These are phyloP conservation scores for Fusarium incarnatum DNA, from an alignment of 2,329 filamentous ascomycete species.

Conservation along the genomic window DNA sequence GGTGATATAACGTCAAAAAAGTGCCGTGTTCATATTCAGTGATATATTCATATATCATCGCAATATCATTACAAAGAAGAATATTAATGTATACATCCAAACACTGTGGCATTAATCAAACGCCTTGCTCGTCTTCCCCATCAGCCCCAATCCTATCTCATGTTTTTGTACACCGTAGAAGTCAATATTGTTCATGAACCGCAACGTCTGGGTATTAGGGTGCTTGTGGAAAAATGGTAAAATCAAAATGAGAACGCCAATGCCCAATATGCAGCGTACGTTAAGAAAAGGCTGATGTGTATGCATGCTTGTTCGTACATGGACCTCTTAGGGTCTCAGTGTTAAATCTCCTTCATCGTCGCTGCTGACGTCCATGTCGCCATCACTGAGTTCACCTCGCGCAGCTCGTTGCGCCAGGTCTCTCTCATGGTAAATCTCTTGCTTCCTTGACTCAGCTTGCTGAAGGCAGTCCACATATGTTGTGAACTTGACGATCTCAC, in stretches of 20 bases:
- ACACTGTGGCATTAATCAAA: conserved; percentile 15
- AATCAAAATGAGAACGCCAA: conserved; percentile 24
- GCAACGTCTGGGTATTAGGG: conserved; percentile 42
- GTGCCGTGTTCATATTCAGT: neutral
- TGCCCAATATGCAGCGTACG: conserved; percentile 21
- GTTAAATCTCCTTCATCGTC: conserved; percentile 53
- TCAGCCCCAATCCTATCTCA: conserved; percentile 1
- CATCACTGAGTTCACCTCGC: conserved; percentile 59
- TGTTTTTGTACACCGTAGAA: conserved; percentile 41
- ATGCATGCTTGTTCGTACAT: conserved; percentile 27
- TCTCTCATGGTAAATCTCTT: conserved; percentile 75
- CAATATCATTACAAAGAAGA: conserved; percentile 37
- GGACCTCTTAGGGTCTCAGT: conserved; percentile 47
- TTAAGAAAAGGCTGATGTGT: conserved; percentile 11
- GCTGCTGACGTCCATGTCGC: conserved; percentile 51
- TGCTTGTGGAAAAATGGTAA: conserved; percentile 15
- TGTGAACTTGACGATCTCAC: conserved; percentile 95
- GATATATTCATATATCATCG: conserved; percentile 30
- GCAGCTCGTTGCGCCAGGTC: conserved; percentile 63
- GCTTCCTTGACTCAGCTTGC: conserved; percentile 75
- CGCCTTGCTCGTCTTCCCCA: conserved; percentile 16
- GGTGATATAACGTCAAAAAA: neutral
- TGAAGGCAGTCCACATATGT: conserved; percentile 92
- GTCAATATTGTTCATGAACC: conserved; percentile 35
- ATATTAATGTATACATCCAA: conserved; percentile 37